A percentile compares a stretch with the other conserved stretches of the same genome.
Evolutionary conservation across 2,329 filamentous ascomycete genomes (phyloP).

Genomic region (Alternaria conjuncta): DNA sequence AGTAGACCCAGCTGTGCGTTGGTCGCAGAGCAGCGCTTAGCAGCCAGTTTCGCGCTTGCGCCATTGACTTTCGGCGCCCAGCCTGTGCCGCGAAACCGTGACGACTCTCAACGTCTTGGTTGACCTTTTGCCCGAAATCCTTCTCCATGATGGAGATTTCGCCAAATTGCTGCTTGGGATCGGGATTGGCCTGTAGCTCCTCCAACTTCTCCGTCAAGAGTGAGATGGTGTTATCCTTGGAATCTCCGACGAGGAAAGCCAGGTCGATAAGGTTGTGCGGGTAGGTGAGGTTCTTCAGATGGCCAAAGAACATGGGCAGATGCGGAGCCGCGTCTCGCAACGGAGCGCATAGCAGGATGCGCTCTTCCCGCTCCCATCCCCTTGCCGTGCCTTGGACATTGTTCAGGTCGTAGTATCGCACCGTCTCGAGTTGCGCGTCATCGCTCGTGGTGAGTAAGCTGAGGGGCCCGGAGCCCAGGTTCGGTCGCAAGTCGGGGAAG

Average conservation of each 20-base stretch:
- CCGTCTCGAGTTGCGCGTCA: slow-evolving; percentile 85
- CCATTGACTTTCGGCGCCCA: slow-evolving; percentile 93
- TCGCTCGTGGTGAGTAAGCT: slow-evolving; percentile 71
- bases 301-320: slow-evolving; percentile 98
- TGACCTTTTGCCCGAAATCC: slow-evolving; percentile 97
- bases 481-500: slow-evolving; percentile 74
- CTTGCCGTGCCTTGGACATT: slow-evolving; percentile 89
- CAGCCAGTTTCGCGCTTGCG: slow-evolving; percentile 95
- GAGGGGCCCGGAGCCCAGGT: slow-evolving; percentile 68
- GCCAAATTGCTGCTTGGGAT: slow-evolving; percentile 83
- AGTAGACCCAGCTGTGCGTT: slow-evolving; percentile 99
- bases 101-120: slow-evolving; percentile 95
- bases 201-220: slow-evolving; percentile 78
- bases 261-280: slow-evolving; percentile 96
- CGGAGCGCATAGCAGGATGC: slow-evolving; percentile 92
- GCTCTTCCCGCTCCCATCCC: slow-evolving; percentile 95
- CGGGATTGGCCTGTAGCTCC: slow-evolving; percentile 78
- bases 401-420: slow-evolving; percentile 94
- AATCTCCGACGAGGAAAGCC: slow-evolving; percentile 96
- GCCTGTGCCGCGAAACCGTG: slow-evolving; percentile 98
- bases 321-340: slow-evolving; percentile 91
- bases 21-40: slow-evolving; percentile 90
- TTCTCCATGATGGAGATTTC: slow-evolving; percentile 99
- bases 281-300: slow-evolving; percentile 94
- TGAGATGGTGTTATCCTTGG: slow-evolving; percentile 85